Base-by-base conservation (phyloP, 2,329 filamentous ascomycete genomes). In the Arthrocladium fulminans region DNA sequence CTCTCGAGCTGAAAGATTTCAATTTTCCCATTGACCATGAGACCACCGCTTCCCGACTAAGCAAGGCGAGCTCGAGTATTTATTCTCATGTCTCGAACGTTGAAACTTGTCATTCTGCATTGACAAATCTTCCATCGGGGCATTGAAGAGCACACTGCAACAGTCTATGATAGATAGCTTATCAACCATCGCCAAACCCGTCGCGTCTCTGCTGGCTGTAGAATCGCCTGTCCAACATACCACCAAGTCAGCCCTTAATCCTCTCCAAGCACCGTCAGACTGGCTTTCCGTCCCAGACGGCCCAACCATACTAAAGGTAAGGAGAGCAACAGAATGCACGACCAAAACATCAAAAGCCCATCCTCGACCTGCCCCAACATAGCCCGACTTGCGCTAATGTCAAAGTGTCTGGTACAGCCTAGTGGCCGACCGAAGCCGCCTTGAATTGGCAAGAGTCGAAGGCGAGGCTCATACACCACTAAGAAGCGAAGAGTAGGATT, bases 401-500 rank as follows among this genome's bases (percentile, higher is more conserved):
- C 22, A 15, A 40, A 40, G 23, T n/a, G 12, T 10, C 19, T 24
- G 9, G 17, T 5, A n/a, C 15, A 40, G 23, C 8, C 37, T 3
- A 40, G 23, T 7, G 23, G 5, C 37, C 17, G 15, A 19, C 9
- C 8, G 32, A 47, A 32, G 25, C 15, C 3, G 2, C 27, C 30
- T 4, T 22, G 29, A 37, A 23, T 24, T 22, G 44, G 39, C 17
- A 47, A 47, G 17, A 34, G 44, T 2, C 35, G 20, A 23, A 38
- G 27, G 34, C 38, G 44, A 47, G 44, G 19, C 9, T 22, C 34
- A 9, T 39, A 47, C 23, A 38, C 25, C 19, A 47, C 41, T 7
- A 34, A 30, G 25, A 23, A 17, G 19, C 24, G 41, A 12, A 44
- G 19, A 25, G 39, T 23, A n/a, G 39, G 27, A n/a, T 20, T n/a